A percentile compares a stretch with the other conserved stretches of the same genome.
These are phyloP conservation scores for Neurospora sp. DNA, from an alignment of 495 filamentous ascomycete species.

Conservation along the genomic window DNA sequence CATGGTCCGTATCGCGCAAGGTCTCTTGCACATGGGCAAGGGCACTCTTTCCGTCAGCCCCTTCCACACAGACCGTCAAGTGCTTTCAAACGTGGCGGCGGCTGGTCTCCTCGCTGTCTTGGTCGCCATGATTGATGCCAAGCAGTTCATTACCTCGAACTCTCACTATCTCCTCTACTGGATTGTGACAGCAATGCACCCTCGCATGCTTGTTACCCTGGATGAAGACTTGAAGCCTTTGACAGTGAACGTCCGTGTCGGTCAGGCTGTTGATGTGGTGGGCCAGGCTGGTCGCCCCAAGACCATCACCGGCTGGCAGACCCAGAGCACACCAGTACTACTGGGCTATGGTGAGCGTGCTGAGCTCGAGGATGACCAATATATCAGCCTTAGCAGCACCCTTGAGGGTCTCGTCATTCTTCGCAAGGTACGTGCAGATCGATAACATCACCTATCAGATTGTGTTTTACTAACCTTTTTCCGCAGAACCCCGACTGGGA, in stretches of 20 bases:
- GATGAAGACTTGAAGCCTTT: constrained; percentile 91
- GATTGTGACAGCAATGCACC: constrained; percentile 94
- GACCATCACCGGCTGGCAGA: constrained; percentile 99
- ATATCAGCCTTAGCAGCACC: constrained; percentile 78
- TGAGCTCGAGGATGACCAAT: constrained; percentile 96
- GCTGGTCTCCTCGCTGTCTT: constrained; percentile 85
- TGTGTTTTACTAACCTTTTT: constrained; percentile 10
- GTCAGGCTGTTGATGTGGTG: constrained; percentile 96
- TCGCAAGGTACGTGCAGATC: constrained; percentile 62
- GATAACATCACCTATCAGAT: not conserved
- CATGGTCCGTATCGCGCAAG: constrained; percentile 98
- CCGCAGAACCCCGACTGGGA: constrained; percentile 41
- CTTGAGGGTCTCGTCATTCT: constrained; percentile 94
- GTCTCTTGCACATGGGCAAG: constrained; percentile 98
- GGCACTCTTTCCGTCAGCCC: constrained; percentile 90
- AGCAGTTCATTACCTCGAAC: constrained; percentile 81
- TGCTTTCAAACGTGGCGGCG: constrained; percentile 83
- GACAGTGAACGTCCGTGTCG: constrained; percentile 91
- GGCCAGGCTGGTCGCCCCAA: constrained; percentile 94
- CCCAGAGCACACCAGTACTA: constrained; percentile 93
- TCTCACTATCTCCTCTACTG: constrained; percentile 96
- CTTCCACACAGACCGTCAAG: constrained; percentile 96
- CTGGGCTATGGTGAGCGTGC: constrained; percentile 88
- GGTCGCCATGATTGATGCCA: constrained; percentile 86
- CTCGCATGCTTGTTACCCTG: constrained; percentile 88